Base-by-base conservation (phyloP, 2,329 filamentous ascomycete species). In the Aspergillus luchuensis region DNA sequence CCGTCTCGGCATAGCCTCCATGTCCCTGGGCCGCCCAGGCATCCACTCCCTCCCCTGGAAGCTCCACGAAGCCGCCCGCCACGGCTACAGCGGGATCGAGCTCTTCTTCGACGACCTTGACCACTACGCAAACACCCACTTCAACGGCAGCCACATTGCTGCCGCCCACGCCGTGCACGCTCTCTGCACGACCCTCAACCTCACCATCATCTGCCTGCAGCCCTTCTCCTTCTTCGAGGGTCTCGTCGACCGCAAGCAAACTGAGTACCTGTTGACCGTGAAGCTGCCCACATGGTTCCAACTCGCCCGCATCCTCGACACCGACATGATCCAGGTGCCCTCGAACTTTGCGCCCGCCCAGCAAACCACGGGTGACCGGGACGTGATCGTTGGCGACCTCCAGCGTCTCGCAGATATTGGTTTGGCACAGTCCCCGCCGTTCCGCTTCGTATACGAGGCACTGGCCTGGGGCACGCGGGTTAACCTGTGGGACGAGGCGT, bases 191-290 rank as follows among this genome's bases (percentile, higher is more conserved):
- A 52, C 67, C 2, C 63, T 74, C 25, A 50, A 64, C 25, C 62
- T 80, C 50, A 65, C 65, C 30, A 74, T 79, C 50, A 68, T 79
- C 66, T 88, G 86, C 63, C 81, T 93, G 0, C 90, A 92, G 70
- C 91, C 91, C 0, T 93, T 94, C 72, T 84, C 85, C 78, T 86
- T 91, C 76, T 92, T 90, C 75, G 91, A 93, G 66, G 91, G 91
- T 1, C 81, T 92, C 0, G 62, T 87, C 5, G 86, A 92, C 74
- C 81, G 89, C 8, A 67, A 75, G 15, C 80, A 84, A 60, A 88
- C 90, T 68, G 75, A 76, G 1, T 74, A 79, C 25, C 80, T 87
- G 4, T 76, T 92, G 30, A 79, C 84, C 17, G 84, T 91, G 66
- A 74, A 74, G 43, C 81, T 94, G 21, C 78, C 83, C 10, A 79